Evolutionary conservation across 805 yeast species (phyloP), one percentile per base, ranked within the genome.

Genomic region (Torulaspora quercuum): DNA sequence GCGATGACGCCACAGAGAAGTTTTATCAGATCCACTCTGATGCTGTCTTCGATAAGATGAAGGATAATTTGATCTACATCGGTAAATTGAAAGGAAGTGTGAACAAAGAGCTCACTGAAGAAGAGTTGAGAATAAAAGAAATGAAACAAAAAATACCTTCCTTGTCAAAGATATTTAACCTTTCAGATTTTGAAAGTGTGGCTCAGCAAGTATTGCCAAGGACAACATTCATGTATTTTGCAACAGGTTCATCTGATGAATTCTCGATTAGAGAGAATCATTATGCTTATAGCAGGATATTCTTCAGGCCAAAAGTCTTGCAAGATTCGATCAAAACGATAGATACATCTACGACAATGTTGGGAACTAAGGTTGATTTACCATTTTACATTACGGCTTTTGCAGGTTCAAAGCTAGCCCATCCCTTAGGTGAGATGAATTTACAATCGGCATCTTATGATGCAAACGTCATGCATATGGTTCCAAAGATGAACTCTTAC

Each of bases 1-100:
- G 96, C 0, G 65, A 68, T 33, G 96, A 88, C 54, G 95, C 94
- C 2, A 85, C 95, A 2, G 63, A 56, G 11, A 63, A 57, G 39
- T 63, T 63, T 35, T 37, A 60, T 30, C 61, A 63, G 11, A 59
- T 62, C 24, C 68, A 63, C 35, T 62, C 68, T 2, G 50, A 52
- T 15, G 45, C 39, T 6, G 37, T 37, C 7, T 28, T 48, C 15
- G 46, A 48, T 5, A 45, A 27, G 29, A 45, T 48, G 49, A 42
- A 43, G 15, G 39, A 31, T 5, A 29, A 45, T 12, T 31, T 48
- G 10, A 23, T 39, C 2, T 41, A 35, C 24, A 21, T 48, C 26
- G 52, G 52, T 5, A 43, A 48, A 17, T 21, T 48, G 21, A 41
- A 41, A 17, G 52, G 49, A 8, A 23, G 20, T 5, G 41, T 45